Conservation (phyloP, 345 rosid genomes). For the Eucalyptus camaldulensis region DNA sequence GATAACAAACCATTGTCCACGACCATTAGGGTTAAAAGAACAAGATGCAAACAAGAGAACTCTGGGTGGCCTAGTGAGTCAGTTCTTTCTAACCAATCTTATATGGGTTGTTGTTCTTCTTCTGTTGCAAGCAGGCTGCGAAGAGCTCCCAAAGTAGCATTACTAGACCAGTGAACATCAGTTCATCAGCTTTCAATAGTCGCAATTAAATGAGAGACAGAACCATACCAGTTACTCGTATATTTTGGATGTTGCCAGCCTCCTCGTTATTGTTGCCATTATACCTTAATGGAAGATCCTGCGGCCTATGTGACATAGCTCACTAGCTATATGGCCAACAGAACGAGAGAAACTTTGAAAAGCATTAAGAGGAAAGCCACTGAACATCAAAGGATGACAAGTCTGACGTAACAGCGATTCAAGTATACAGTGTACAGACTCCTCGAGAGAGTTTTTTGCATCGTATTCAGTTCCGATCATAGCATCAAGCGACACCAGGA, state of each 20-base stretch:
- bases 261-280: not conserved
- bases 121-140: not conserved
- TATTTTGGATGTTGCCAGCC: not conserved
- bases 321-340: not conserved
- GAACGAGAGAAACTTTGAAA: not conserved
- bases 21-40: not conserved
- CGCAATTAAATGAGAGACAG: not conserved
- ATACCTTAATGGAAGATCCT: not conserved
- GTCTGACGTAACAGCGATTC: not conserved
- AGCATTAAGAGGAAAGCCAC: not conserved
- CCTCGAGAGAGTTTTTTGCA: not conserved
- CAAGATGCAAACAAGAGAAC: not conserved
- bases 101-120: not conserved
- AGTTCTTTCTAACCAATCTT: not conserved
- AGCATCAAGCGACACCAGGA: not conserved
- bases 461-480: not conserved
- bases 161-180: not conserved
- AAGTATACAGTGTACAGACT: not conserved
- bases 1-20: no score
- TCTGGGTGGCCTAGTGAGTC: not conserved
- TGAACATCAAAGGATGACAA: not conserved
- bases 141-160: not conserved
- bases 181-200: not conserved
- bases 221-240: not conserved
- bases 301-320: not conserved